Base-by-base conservation (phyloP, 2,329 filamentous ascomycete genomes). In the Reticulascus tulasneorum region DNA sequence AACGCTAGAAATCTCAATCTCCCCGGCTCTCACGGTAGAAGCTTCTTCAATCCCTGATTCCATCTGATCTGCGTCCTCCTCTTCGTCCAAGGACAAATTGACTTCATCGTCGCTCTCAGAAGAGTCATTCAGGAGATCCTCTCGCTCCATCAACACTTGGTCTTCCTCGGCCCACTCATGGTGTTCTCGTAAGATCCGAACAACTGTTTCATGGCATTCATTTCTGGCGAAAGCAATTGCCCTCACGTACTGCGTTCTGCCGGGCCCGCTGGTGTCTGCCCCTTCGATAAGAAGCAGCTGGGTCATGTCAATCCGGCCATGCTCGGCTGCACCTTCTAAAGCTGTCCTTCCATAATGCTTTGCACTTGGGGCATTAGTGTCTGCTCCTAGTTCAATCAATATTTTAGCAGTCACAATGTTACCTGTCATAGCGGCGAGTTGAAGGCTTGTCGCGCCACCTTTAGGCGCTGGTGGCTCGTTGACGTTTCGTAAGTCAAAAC, bases 261-360 rank as follows among this genome's bases (percentile, higher is more conserved):
- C 23, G 7, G 5, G 4, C 2, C 18, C 29, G 12, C 11, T 11
- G 2, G 29, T 38, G 4, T 7, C 18, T 0, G 9, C 21, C 7
- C 38, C 34, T n/a, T 18, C 4, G 2, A 6, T n/a, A 5, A 40
- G 10, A 8, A 33, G 24, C 4, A 33, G 23, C 7, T 23, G 25
- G 4, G 30, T 13, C 15, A 29, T 25, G 4, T 30, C 38, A 16
- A 40, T 23, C 6, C 25, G 24, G 1, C 34, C 34, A 10, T 33
- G 12, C 6, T 40, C 34, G 7, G 38, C 34, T 8, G 34, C 38
- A 9, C 29, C 34, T 12, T 40, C 38, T 3, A 40, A 7, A 1
- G 38, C 21, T 1, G 38, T 40, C 12, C 38, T 11, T 1, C 34
- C 38, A 7, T 5, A 1, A 3, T 4, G 2, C 4, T n/a, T 5